Evolutionary conservation across 768 basidiomycete species (phyloP).

Genomic region (Mycena alexandri): DNA sequence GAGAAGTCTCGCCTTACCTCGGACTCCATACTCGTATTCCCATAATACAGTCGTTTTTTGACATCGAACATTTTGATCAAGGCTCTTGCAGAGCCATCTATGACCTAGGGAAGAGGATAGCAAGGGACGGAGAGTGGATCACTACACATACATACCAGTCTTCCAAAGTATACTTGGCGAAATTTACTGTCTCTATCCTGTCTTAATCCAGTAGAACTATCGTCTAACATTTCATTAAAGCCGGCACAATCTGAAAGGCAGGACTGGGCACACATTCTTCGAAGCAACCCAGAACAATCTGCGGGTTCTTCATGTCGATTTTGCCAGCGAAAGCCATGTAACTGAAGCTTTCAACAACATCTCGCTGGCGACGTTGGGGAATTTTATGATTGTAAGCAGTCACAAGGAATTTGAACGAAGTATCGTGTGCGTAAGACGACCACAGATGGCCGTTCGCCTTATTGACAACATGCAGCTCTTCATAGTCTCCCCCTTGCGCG

Average conservation of each 20-base stretch:
- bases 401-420: constrained; percentile 86
- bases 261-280: constrained; percentile 82
- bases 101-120: constrained; percentile 14
- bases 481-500: constrained; percentile 77
- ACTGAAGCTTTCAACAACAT: constrained; percentile 81
- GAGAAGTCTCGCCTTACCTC: constrained; percentile 53
- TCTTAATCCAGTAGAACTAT: constrained; percentile 59
- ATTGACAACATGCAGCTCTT: constrained; percentile 73
- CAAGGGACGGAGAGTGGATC: not conserved
- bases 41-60: constrained; percentile 91
- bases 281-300: constrained; percentile 78
- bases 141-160: constrained; percentile 75
- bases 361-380: constrained; percentile 71
- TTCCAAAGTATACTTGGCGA: constrained; percentile 83
- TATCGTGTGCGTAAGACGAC: constrained; percentile 69
- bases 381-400: constrained; percentile 82
- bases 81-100: constrained; percentile 71
- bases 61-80: constrained; percentile 80
- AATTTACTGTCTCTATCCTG: constrained; percentile 78
- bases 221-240: constrained; percentile 53
- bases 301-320: constrained; percentile 85
- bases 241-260: constrained; percentile 38
- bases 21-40: constrained; percentile 98
- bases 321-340: constrained; percentile 88
- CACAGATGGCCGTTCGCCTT: constrained; percentile 60